Percentiles rank a stretch among this genome's conserved stretches.
Conservation (phyloP, 176 grass and related monocot species). For the Olyra latifolia region DNA sequence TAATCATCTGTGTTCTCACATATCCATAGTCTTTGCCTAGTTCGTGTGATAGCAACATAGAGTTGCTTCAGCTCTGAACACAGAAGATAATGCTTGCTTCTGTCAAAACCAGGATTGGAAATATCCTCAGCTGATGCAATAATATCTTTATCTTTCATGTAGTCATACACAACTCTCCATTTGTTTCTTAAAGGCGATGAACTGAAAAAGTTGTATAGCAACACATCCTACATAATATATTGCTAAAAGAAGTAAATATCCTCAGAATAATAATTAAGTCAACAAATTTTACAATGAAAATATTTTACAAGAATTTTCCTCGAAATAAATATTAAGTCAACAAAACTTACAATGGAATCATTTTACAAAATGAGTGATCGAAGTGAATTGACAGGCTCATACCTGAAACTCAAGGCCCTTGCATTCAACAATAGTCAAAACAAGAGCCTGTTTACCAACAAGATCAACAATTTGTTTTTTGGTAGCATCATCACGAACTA, state of each 20-base stretch:
- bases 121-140: constrained; percentile 33
- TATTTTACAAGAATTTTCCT: neutral
- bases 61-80: constrained; percentile 96
- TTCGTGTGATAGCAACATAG: constrained; percentile 90
- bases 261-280: neutral
- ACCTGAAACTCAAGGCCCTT: constrained; percentile 97
- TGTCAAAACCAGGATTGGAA: constrained; percentile 55
- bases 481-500: constrained; percentile 70
- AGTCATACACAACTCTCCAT: constrained; percentile 82
- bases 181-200: constrained; percentile 67
- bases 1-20: constrained; percentile 74
- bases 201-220: constrained; percentile 86
- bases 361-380: neutral
- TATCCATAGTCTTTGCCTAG: constrained; percentile 87
- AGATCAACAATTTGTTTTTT: constrained; percentile 68
- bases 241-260: neutral
- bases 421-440: constrained; percentile 85
- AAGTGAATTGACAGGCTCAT: constrained; percentile 21
- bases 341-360: neutral
- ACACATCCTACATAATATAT: constrained; percentile 61
- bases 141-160: constrained; percentile 59
- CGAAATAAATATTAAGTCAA: neutral
- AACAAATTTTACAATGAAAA: neutral
- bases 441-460: constrained; percentile 78
- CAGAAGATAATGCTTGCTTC: constrained; percentile 61